These are phyloP conservation scores for Colletotrichum sp. DNA, from an alignment of 2,329 filamentous ascomycete genomes.

Conservation along the genomic window DNA sequence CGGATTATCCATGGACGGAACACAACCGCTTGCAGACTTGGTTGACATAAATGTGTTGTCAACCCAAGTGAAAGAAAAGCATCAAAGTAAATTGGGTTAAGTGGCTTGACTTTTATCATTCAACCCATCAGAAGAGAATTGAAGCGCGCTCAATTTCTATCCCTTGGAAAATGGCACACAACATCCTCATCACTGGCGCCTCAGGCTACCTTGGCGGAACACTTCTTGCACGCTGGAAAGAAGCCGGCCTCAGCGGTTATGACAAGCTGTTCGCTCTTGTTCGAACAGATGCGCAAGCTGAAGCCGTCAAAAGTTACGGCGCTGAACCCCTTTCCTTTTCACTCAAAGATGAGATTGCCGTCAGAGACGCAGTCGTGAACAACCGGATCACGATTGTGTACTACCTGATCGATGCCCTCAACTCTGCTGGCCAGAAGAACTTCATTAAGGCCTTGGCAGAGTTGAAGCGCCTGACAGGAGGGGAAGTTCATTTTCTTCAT, in stretches of 20 bases:
- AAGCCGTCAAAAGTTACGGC: conserved; percentile 46
- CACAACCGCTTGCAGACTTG: not conserved
- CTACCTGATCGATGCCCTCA: conserved; percentile 48
- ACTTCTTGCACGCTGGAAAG: conserved; percentile 41
- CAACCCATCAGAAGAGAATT: not conserved
- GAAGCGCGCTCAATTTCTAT: not conserved
- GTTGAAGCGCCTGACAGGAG: conserved; percentile 35
- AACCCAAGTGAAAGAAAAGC: not conserved
- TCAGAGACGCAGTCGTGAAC: conserved; percentile 40
- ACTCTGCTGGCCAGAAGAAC: conserved; percentile 31
- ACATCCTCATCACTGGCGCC: conserved; percentile 54
- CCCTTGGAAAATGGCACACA: conserved; percentile 11
- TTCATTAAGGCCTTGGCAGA: conserved; percentile 52
- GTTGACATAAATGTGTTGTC: not conserved
- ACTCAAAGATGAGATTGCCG: conserved; percentile 35
- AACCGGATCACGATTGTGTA: conserved; percentile 53
- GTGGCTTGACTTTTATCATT: not conserved
- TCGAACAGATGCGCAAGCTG: conserved; percentile 47
- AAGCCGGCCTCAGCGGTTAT: conserved; percentile 41
- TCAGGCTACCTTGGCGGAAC: conserved; percentile 60
- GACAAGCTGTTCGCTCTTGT: conserved; percentile 51
- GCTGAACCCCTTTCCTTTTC: conserved; percentile 47
- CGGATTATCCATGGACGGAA: not conserved
- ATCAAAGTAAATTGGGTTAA: not conserved
- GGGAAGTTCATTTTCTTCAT: not conserved